Conservation (phyloP, 306 rosid species). For the Sicyos baderoa region DNA sequence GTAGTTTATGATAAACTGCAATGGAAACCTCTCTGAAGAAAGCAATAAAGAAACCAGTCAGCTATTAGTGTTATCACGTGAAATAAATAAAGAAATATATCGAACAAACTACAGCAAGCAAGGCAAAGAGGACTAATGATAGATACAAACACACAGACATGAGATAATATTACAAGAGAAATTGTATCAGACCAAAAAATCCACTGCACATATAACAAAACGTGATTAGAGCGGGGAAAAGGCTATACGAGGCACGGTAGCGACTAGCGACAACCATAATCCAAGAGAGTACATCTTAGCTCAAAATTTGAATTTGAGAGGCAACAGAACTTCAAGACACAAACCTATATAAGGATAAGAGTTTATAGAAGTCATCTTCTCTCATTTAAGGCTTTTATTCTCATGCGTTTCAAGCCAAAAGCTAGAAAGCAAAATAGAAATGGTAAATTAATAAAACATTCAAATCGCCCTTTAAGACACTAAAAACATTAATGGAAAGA, state of each 20-base stretch:
- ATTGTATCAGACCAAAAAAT: neutral
- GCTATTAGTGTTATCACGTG: neutral
- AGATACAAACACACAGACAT: neutral
- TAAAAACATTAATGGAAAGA: conserved; percentile 3
- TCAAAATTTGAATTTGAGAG: neutral
- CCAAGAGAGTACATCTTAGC: neutral
- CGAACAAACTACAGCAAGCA: neutral
- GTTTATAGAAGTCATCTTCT: too few relatives aligned
- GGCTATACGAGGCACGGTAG: neutral
- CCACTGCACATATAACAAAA: neutral
- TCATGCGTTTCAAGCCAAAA: neutral
- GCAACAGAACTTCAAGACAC: neutral
- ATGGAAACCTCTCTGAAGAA: neutral
- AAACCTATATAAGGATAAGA: neutral
- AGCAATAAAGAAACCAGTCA: neutral
- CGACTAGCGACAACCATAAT: neutral
- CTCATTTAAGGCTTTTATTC: neutral
- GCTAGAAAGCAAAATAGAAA: neutral
- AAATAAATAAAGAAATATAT: neutral
- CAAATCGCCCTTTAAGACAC: neutral
- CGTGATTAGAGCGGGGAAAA: neutral
- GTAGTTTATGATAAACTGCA: neutral
- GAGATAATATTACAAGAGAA: neutral
- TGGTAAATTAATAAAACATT: neutral
- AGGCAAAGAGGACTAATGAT: neutral